Evolutionary conservation across 371 early-diverging fungal genomes (phyloP).

Genomic region (Apophysomyces elegans): DNA sequence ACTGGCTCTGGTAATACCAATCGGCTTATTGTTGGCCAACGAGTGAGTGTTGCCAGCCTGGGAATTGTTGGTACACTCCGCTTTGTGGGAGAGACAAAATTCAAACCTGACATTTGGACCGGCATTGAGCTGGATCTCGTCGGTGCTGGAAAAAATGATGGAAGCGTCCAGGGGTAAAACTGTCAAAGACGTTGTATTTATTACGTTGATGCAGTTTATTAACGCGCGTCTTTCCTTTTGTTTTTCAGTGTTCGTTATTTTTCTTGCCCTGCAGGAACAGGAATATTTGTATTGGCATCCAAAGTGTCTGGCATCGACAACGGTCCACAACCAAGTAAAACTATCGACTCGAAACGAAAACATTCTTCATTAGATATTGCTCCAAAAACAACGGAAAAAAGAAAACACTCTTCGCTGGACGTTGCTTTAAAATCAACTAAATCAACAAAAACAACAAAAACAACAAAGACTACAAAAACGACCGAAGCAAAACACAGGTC

Average conservation of each 20-base stretch:
- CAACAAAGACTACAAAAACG: conserved; percentile 10
- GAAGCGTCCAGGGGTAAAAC: conserved; percentile 25
- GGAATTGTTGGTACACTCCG: conserved; percentile 57
- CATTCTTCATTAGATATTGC: not conserved
- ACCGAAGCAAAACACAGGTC: conserved; percentile 6
- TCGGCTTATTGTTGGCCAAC: not conserved
- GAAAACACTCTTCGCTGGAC: not conserved
- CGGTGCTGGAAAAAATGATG: conserved; percentile 79
- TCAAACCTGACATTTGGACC: conserved; percentile 77
- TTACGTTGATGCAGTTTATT: not conserved
- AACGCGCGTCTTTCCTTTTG: conserved; percentile 8
- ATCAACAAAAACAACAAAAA: conserved; percentile 7
- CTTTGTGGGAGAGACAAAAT: conserved; percentile 69
- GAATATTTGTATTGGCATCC: conserved; percentile 71
- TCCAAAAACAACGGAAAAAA: conserved; percentile 8
- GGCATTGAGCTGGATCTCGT: conserved; percentile 73
- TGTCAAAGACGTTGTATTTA: not conserved
- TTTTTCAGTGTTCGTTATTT: conserved; percentile 63
- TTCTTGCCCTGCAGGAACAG: conserved; percentile 64
- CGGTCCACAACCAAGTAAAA: conserved; percentile 5
- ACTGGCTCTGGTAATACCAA: not conserved
- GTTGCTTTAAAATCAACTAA: conserved; percentile 8
- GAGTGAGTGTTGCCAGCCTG: conserved; percentile 4
- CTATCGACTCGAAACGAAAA: not conserved
- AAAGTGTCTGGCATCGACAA: conserved; percentile 36